Percentiles rank a stretch among this genome's conserved stretches.
Conservation (phyloP, 129 eudicot genomes). For the Helichrysum umbraculigerum region DNA sequence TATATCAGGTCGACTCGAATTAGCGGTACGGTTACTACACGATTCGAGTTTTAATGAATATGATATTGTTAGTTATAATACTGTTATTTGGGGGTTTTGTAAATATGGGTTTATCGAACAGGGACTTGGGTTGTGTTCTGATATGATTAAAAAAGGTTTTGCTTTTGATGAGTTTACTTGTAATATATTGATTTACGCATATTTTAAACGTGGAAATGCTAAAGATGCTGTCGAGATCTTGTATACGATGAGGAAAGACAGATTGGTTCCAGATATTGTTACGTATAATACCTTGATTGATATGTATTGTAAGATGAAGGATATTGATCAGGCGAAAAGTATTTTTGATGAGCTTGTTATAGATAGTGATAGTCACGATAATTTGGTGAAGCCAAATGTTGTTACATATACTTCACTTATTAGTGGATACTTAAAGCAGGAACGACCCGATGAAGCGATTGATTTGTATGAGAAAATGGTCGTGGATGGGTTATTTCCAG, state of each 20-base stretch:
- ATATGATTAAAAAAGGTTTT: conserved; percentile 72
- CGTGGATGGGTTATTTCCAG: conserved; percentile 53
- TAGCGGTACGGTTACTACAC: conserved; percentile 54
- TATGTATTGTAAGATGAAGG: conserved; percentile 60
- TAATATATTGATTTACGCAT: conserved; percentile 72
- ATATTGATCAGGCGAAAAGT: conserved; percentile 54
- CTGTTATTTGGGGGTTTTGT: conserved; percentile 89
- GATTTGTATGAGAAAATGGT: conserved; percentile 56
- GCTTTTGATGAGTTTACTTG: conserved; percentile 63
- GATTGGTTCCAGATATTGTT: conserved; percentile 56
- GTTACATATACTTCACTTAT: conserved; percentile 70
- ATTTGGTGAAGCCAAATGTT: conserved; percentile 43
- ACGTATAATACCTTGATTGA: conserved; percentile 75
- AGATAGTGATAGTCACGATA: conserved; percentile 18
- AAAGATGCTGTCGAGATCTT: conserved; percentile 46
- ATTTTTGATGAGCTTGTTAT: conserved; percentile 49
- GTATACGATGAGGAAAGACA: conserved; percentile 45
- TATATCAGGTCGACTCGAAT: conserved; percentile 57
- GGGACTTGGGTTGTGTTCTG: conserved; percentile 76
- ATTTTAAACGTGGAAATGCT: conserved; percentile 45
- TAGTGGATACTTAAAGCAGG: conserved; percentile 43
- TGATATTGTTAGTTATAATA: conserved; percentile 78
- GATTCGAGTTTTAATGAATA: conserved; percentile 29
- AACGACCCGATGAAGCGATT: conserved; percentile 51
- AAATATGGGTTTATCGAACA: conserved; percentile 44